phyloP scores from a whole-genome alignment of 1,139 yeast species.

The Taphrina flavorubra region DNA sequence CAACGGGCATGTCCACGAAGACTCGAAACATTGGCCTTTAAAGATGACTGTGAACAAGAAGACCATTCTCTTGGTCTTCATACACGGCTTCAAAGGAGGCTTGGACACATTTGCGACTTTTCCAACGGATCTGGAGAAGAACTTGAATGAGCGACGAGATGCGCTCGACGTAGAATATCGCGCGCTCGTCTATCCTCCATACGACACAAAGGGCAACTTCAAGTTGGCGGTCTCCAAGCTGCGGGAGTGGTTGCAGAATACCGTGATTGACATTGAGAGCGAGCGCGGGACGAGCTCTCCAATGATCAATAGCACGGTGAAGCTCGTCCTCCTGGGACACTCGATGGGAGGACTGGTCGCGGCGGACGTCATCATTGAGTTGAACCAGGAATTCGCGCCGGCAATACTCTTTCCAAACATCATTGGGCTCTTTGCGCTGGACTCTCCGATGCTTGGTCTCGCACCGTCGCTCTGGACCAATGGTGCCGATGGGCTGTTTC shows the following conservation, averaged over 20 bases:
- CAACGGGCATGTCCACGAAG: neutral
- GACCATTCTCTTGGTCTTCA: conserved; percentile 43
- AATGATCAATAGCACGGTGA: conserved; percentile 43
- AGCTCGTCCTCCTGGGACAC: conserved; percentile 45
- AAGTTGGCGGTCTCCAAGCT: conserved; percentile 42
- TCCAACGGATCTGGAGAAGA: conserved; percentile 41
- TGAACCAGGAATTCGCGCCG: conserved; percentile 41
- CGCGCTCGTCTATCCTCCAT: conserved; percentile 44
- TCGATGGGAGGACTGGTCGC: conserved; percentile 46
- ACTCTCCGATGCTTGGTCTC: conserved; percentile 42
- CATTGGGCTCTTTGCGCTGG: conserved; percentile 42
- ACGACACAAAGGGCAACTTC: conserved; percentile 45
- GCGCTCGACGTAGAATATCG: conserved; percentile 20
- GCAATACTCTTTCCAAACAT: conserved; percentile 44
- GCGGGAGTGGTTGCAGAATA: conserved; percentile 41
- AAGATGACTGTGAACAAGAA: conserved; percentile 25
- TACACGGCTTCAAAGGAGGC: conserved; percentile 46
- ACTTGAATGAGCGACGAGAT: neutral
- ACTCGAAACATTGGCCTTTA: neutral
- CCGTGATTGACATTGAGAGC: conserved; percentile 45
- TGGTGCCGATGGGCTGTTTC: conserved; percentile 26
- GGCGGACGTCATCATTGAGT: conserved; percentile 43
- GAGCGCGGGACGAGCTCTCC: conserved; percentile 43
- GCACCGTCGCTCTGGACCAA: conserved; percentile 44
- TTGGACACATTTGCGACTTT: conserved; percentile 44